phyloP scores from a whole-genome alignment of 2,329 filamentous ascomycete genomes.

The Tolypocladium sp. region DNA sequence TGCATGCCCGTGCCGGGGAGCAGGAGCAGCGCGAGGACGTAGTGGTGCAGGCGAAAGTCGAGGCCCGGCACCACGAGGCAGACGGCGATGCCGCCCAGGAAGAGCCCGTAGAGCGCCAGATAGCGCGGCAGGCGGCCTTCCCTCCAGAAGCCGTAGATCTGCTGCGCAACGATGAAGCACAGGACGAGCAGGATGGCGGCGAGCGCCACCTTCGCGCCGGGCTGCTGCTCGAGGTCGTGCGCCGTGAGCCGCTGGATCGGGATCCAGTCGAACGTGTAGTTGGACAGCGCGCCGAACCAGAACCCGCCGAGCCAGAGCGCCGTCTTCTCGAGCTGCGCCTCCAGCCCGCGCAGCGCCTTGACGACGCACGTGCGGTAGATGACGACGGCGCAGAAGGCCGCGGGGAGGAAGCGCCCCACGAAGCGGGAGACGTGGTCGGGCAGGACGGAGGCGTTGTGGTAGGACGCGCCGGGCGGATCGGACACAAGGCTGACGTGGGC shows the following conservation, averaged over 20 bases:
- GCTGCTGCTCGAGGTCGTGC: conserved; percentile 81
- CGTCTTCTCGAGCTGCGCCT: conserved; percentile 82
- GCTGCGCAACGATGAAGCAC: conserved; percentile 56
- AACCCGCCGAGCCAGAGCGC: conserved; percentile 81
- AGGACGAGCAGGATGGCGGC: conserved; percentile 68
- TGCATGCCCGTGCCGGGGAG: conserved; percentile 84
- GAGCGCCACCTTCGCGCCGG: conserved; percentile 76
- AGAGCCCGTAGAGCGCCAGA: conserved; percentile 65
- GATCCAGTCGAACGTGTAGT: conserved; percentile 91
- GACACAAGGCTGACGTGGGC: conserved; percentile 88
- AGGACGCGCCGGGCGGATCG: conserved; percentile 69
- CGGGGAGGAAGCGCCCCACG: conserved; percentile 74
- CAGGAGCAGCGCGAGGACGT: conserved; percentile 78
- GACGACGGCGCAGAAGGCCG: conserved; percentile 77
- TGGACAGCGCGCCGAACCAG: conserved; percentile 90
- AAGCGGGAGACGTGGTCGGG: neutral
- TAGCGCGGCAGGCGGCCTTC: conserved; percentile 74
- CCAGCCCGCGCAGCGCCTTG: conserved; percentile 61
- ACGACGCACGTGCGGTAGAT: conserved; percentile 74
- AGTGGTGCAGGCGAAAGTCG: conserved; percentile 86
- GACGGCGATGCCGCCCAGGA: conserved; percentile 56
- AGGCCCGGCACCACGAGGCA: conserved; percentile 66
- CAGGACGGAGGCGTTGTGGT: conserved; percentile 52
- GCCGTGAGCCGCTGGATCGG: conserved; percentile 83
- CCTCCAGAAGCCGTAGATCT: conserved; percentile 78